Evolutionary conservation across 2,329 filamentous ascomycete species (phyloP).

Genomic region (Penicillium sclerotigenum): DNA sequence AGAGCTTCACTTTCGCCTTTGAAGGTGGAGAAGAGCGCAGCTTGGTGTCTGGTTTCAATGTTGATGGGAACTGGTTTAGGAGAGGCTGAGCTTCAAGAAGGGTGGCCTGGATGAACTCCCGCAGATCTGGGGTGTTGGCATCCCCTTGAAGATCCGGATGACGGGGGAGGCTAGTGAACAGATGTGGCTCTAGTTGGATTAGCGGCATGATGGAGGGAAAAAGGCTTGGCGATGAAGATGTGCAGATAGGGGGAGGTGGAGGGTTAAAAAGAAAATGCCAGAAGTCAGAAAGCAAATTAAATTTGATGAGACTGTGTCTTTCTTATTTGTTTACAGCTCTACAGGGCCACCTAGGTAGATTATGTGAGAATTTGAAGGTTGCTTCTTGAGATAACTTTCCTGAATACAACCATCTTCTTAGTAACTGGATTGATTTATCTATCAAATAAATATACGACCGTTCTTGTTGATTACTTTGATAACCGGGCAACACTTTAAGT

Average conservation of each 20-base stretch:
- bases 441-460: background rate
- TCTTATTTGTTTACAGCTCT: background rate
- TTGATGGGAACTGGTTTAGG: conserved; percentile 27
- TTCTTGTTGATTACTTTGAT: background rate
- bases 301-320: background rate
- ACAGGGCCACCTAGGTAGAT: background rate
- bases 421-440: background rate
- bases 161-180: conserved; percentile 29
- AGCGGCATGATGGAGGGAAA: conserved; percentile 16
- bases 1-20: conserved; percentile 30
- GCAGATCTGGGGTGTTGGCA: conserved; percentile 10
- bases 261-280: background rate
- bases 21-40: conserved; percentile 29
- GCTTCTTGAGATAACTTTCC: background rate
- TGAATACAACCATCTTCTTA: background rate
- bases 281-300: background rate
- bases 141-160: conserved; percentile 26
- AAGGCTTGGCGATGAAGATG: background rate
- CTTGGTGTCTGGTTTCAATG: conserved; percentile 28
- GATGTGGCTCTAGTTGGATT: conserved; percentile 27
- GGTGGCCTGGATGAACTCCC: conserved; percentile 21
- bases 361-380: background rate
- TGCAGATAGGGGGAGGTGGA: background rate
- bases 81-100: conserved; percentile 31
- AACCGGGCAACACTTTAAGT: background rate